Evolutionary conservation across 176 grass and related monocot genomes (phyloP), one percentile per base, ranked within the genome.

Genomic region (Elaeis guineensis): DNA sequence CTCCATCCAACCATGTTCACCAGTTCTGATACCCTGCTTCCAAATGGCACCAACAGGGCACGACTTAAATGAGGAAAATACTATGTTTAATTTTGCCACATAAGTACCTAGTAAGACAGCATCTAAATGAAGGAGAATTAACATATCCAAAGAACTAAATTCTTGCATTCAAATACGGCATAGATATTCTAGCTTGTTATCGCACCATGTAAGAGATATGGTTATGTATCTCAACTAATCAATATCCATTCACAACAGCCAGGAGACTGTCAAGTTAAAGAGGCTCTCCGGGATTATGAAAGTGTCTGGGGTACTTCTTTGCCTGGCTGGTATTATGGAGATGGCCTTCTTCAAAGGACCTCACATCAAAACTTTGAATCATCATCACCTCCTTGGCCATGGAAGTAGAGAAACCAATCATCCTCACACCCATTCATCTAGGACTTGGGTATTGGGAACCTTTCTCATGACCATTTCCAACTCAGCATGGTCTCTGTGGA

Each of bases 321-420:
- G 82, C 55, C 5, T 80, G 16, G 76, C 70, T 17, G 90, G 85
- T 9, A 76, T 83, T 51, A 57, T 79, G 4, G 25, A 75, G 25
- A 77, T 95, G 19, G 85, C 82, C 19, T 86, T 89, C 74, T 95
- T 89, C 51, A 21, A 75, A 16, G 90, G 85, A 1, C 82, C 79
- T 24, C 61, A 68, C 50, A 73, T 83, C 25, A 83, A 58, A 66
- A 79, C 82, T 24, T 80, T 95, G 23, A 78, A 69, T 52, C 85
- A 70, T 29, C 79, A 74, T 51, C 70, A 75, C 8, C 68, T 86
- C 12, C 84, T 83, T 6, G 51, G 54, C 17, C 22, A 58, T 6
- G 51, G 53, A 5, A 44, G 1, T 25, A 7, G 61, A 55, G 17
- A 20, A 1, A 6, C 57, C 19, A 16, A 74, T 30, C 58, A 25